phyloP scores from a whole-genome alignment of 2,329 filamentous ascomycete genomes.

The Ophiocordyceps unilateralis region DNA sequence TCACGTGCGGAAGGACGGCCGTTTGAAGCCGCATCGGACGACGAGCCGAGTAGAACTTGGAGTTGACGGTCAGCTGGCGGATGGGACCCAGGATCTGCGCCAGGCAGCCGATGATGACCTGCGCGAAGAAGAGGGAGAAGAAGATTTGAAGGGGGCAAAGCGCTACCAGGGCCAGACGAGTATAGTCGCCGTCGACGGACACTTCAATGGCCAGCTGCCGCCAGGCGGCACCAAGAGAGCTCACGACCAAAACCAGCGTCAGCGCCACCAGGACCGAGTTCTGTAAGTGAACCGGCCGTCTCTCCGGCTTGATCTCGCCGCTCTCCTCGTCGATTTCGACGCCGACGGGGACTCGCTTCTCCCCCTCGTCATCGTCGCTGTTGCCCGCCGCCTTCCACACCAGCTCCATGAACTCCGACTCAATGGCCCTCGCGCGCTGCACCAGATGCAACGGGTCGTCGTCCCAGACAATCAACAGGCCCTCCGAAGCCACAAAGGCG shows the following conservation, averaged over 20 bases:
- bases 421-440: constrained; percentile 51
- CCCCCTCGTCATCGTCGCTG: constrained; percentile 36
- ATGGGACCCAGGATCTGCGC: constrained; percentile 63
- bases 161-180: constrained; percentile 45
- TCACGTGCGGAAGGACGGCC: constrained; percentile 49
- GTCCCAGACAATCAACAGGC: constrained; percentile 65
- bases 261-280: constrained; percentile 53
- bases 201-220: constrained; percentile 53
- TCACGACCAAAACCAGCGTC: constrained; percentile 47
- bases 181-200: constrained; percentile 43
- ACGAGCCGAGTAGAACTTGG: constrained; percentile 66
- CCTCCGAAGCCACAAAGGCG: constrained; percentile 57
- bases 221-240: constrained; percentile 52
- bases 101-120: constrained; percentile 61
- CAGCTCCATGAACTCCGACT: constrained; percentile 60
- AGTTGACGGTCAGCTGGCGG: constrained; percentile 56
- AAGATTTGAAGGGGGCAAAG: constrained; percentile 59
- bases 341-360: constrained; percentile 11
- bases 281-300: constrained; percentile 48
- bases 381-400: constrained; percentile 50
- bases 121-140: constrained; percentile 67
- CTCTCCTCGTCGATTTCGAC: constrained; percentile 55
- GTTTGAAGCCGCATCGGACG: constrained; percentile 44
- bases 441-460: constrained; percentile 60
- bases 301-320: constrained; percentile 46